These are phyloP conservation scores for Trichosporon asahii DNA, from an alignment of 1,284 basidiomycete species.

Conservation along the genomic window DNA sequence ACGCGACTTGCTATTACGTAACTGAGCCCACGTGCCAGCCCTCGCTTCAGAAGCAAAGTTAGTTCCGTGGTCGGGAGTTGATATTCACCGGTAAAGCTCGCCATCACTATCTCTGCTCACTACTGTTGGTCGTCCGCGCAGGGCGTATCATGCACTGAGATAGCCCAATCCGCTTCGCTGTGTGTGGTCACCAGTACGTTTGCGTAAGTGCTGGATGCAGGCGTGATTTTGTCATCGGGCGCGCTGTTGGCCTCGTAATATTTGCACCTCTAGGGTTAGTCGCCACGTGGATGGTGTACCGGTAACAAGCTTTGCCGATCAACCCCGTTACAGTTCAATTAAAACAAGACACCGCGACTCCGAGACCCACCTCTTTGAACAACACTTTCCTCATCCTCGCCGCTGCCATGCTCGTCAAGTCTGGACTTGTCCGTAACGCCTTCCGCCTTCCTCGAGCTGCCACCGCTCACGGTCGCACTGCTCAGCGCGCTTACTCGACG, in stretches of 20 bases:
- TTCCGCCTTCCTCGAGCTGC: background rate
- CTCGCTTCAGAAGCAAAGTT: background rate
- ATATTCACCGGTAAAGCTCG: background rate
- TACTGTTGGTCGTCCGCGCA: background rate
- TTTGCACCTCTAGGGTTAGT: background rate
- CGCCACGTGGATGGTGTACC: background rate
- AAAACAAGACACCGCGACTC: background rate
- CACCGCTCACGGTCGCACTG: background rate
- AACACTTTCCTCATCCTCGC: background rate
- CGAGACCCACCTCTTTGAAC: background rate
- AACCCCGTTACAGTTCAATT: background rate
- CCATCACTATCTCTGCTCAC: background rate
- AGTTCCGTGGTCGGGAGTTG: background rate
- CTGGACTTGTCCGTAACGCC: background rate
- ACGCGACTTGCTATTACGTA: background rate
- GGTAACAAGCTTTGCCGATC: slow-evolving; percentile 6
- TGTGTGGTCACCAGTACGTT: too few species aligned
- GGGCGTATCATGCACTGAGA: background rate
- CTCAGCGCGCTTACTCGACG: slow-evolving; percentile 4
- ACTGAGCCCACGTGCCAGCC: background rate
- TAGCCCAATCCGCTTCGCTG: background rate
- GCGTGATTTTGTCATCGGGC: too few species aligned
- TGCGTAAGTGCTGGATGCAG: too few species aligned
- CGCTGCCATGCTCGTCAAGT: slow-evolving; percentile 8
- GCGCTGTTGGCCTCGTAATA: background rate